phyloP scores from a whole-genome alignment of 306 rosid species.

The Psophocarpus tetragonolobus region DNA sequence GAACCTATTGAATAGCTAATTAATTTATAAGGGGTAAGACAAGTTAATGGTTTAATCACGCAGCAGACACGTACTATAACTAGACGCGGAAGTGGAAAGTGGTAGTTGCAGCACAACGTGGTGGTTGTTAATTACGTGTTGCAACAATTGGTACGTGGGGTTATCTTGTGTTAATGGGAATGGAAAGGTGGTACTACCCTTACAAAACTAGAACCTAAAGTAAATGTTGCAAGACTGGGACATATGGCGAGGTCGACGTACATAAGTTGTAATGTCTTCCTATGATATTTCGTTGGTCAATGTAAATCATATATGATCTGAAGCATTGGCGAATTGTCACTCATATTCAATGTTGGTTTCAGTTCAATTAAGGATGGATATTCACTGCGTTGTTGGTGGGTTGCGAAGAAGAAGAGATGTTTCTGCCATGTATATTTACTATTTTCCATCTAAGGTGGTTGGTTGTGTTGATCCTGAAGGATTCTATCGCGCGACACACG shows the following conservation, averaged over 20 bases:
- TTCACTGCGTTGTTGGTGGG: not conserved
- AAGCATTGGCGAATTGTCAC: not conserved
- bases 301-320: not conserved
- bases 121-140: not conserved
- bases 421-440: not conserved
- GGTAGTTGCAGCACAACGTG: not conserved
- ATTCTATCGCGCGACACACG: not conserved
- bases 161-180: not conserved
- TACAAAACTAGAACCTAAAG: not conserved
- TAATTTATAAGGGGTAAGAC: not conserved
- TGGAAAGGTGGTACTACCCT: not conserved
- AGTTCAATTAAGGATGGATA: not conserved
- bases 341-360: not conserved
- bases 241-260: not conserved
- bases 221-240: not conserved
- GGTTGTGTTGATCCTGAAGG: not conserved
- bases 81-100: not conserved
- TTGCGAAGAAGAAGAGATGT: not conserved
- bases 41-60: not conserved
- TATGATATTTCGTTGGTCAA: not conserved
- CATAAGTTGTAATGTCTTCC: not conserved
- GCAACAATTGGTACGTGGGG: not conserved
- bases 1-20: not conserved
- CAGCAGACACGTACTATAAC: not conserved
- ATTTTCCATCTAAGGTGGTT: not conserved